These are phyloP conservation scores for Paraphoma chrysanthemicola DNA, from an alignment of 2,329 filamentous ascomycete species.

Conservation along the genomic window DNA sequence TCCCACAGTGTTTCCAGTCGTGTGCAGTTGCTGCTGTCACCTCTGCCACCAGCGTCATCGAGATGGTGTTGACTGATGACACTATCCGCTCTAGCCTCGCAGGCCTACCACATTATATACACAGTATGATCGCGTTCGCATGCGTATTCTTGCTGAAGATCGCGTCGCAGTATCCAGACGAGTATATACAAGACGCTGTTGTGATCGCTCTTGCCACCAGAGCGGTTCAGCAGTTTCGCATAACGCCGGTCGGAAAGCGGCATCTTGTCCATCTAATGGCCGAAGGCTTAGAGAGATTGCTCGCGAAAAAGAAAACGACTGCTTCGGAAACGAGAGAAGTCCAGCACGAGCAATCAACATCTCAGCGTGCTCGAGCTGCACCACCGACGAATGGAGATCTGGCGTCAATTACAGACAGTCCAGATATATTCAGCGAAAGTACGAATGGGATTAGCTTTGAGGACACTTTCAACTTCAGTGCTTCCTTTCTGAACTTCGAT, in stretches of 20 bases:
- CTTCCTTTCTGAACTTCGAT: constrained; percentile 35
- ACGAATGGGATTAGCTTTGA: constrained; percentile 26
- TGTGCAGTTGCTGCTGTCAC: constrained; percentile 57
- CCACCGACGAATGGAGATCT: background rate
- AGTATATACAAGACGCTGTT: constrained; percentile 47
- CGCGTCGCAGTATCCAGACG: constrained; percentile 51
- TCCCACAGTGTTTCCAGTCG: constrained; percentile 57
- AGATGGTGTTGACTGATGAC: constrained; percentile 53
- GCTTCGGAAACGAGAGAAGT: background rate
- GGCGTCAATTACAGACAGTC: background rate
- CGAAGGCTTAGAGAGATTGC: constrained; percentile 54
- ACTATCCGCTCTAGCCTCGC: constrained; percentile 51
- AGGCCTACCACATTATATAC: constrained; percentile 60
- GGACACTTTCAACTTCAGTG: constrained; percentile 30
- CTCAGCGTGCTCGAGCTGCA: background rate
- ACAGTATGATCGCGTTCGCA: constrained; percentile 62
- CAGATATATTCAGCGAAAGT: background rate
- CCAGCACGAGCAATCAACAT: background rate
- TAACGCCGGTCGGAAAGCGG: constrained; percentile 52
- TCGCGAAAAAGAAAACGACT: constrained; percentile 18
- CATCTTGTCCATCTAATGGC: constrained; percentile 58
- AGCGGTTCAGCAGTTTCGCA: constrained; percentile 52
- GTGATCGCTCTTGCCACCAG: constrained; percentile 50
- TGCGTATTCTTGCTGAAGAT: constrained; percentile 61
- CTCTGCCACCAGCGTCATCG: constrained; percentile 55